Percentiles rank a stretch among this genome's conserved stretches.
phyloP scores from a whole-genome alignment of 2,329 filamentous ascomycete genomes.

The Epichloe gansuensis region DNA sequence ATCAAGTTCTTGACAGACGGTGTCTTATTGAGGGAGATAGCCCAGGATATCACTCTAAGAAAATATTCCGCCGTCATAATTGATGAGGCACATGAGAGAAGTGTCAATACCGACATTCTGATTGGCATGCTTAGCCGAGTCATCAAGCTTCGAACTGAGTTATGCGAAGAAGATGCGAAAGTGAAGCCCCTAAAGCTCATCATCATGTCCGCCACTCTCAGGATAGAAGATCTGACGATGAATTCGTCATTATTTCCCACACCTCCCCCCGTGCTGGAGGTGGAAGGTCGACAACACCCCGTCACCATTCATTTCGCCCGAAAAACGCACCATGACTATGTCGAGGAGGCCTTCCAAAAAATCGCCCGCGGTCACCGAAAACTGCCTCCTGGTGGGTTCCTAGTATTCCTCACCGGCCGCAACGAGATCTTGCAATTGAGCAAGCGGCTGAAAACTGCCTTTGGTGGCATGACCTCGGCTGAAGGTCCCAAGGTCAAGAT shows the following conservation, averaged over 20 bases:
- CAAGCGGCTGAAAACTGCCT: conserved; percentile 58
- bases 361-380: conserved; percentile 79
- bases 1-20: conserved; percentile 99
- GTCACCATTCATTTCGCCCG: conserved; percentile 84
- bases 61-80: conserved; percentile 93
- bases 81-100: conserved; percentile 94
- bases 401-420: conserved; percentile 90
- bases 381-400: conserved; percentile 76
- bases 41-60: conserved; percentile 71
- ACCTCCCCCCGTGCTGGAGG: conserved; percentile 72
- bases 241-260: conserved; percentile 68
- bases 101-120: conserved; percentile 95
- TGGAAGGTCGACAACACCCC: conserved; percentile 82
- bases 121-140: conserved; percentile 94
- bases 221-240: conserved; percentile 79
- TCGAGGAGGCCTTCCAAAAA: conserved; percentile 81
- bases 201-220: conserved; percentile 94
- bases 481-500: conserved; percentile 58
- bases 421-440: conserved; percentile 80
- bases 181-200: conserved; percentile 77
- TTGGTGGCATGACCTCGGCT: conserved; percentile 44
- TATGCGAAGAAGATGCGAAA: conserved; percentile 57
- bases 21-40: conserved; percentile 81
- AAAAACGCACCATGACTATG: conserved; percentile 72
- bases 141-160: conserved; percentile 65